Evolutionary conservation across 257 asterid genomes (phyloP).

Genomic region (Solanum chaucha): DNA sequence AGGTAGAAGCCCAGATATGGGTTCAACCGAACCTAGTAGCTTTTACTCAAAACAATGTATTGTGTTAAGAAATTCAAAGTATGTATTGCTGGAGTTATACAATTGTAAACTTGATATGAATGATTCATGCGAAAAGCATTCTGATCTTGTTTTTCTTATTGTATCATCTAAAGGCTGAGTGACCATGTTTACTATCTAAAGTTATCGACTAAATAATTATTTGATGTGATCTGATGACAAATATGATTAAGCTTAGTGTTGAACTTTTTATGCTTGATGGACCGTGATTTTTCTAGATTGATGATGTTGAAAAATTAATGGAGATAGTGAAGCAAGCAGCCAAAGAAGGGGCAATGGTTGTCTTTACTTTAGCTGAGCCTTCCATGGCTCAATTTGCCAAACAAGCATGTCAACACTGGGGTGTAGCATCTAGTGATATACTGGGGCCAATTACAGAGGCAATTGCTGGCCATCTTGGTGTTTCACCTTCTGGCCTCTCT

Average conservation of each 20-base stretch:
- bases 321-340: constrained; percentile 83
- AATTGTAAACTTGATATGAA: background rate
- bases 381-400: constrained; percentile 72
- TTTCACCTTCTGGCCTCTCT: constrained; percentile 85
- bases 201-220: background rate
- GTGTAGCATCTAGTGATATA: constrained; percentile 62
- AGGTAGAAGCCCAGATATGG: background rate
- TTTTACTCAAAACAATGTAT: background rate
- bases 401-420: constrained; percentile 85
- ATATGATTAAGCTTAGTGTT: background rate
- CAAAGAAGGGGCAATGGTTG: constrained; percentile 77
- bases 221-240: background rate
- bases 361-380: constrained; percentile 79
- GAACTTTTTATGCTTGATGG: background rate
- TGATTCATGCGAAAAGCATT: background rate
- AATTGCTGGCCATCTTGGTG: constrained; percentile 72
- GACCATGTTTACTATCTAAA: background rate
- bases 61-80: background rate
- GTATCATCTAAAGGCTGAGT: background rate
- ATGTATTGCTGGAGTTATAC: background rate
- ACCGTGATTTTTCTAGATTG: constrained; percentile 32
- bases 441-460: constrained; percentile 84
- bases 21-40: background rate
- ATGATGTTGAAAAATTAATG: constrained; percentile 65
- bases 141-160: background rate